phyloP scores from a whole-genome alignment of 768 basidiomycete species.

The Calvatia gigantea region DNA sequence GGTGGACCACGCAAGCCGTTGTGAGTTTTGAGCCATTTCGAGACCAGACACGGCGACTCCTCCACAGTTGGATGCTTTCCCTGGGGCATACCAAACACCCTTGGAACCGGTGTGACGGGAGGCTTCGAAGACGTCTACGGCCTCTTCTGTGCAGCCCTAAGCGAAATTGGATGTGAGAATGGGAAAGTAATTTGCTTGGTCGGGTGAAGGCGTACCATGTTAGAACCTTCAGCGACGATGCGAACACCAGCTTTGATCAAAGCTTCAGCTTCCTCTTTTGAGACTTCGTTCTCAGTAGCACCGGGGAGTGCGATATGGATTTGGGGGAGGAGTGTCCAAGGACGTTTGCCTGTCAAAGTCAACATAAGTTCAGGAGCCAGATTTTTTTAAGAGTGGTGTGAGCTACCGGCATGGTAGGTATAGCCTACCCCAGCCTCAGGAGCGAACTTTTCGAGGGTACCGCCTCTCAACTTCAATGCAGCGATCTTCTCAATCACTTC shows the following conservation, averaged over 20 bases:
- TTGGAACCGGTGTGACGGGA: conserved; percentile 46
- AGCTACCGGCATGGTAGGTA: conserved; percentile 44
- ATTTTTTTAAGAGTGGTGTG: background rate
- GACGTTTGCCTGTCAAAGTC: conserved; percentile 40
- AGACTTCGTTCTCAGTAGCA: conserved; percentile 72
- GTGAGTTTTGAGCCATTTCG: conserved; percentile 80
- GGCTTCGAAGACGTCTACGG: conserved; percentile 67
- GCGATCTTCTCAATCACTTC: conserved; percentile 50
- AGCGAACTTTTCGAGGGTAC: conserved; percentile 35
- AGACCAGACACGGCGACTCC: conserved; percentile 78
- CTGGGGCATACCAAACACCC: conserved; percentile 70
- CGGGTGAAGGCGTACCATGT: conserved; percentile 43
- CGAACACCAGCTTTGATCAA: conserved; percentile 65
- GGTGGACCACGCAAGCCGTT: conserved; percentile 58
- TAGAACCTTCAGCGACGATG: conserved; percentile 75
- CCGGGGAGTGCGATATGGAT: conserved; percentile 69
- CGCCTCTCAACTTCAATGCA: conserved; percentile 53
- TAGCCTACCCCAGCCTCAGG: conserved; percentile 31
- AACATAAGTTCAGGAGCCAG: background rate
- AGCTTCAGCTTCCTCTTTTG: conserved; percentile 64
- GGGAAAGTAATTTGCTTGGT: background rate
- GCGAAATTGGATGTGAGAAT: background rate
- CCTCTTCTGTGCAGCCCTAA: conserved; percentile 65
- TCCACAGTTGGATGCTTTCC: conserved; percentile 66
- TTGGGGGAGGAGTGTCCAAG: conserved; percentile 63